Base-by-base conservation (phyloP, 305 asterid species). In the Lippia alba region DNA sequence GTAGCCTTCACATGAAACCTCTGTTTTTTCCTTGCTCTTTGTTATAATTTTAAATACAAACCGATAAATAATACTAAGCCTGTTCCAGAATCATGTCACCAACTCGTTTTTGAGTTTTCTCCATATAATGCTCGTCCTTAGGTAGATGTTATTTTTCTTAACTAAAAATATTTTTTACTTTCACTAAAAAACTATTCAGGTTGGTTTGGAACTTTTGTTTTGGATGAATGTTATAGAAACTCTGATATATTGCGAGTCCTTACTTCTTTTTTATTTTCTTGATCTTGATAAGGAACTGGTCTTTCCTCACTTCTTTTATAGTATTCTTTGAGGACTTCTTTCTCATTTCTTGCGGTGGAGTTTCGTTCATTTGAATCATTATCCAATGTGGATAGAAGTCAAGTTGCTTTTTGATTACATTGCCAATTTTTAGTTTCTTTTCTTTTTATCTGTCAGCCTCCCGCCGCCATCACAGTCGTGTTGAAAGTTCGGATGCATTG, bases 401-500 rank as follows among this genome's bases (percentile, higher is more conserved):
- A 16, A 14, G 58, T 24, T 30, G 39, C 41, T 7, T 12, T 12
- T 36, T 8, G 12, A 67, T 51, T 62, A 46, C 4, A 33, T 18
- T 20, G 36, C 60, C 56, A 4, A 63, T 15, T 59, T 57, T 17
- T 12, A 30, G 17, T 15, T 15, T 20, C 12, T 36, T 19, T 48
- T 61, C 41, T 8, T 36, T 36, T 15, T 4, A 48, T 20, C 0
- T 62, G 56, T 78, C 86, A 89, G 96, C 91, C 96, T 56, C 96
- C 92, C 4, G 78, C 86, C 9, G 85, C 82, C 36, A 67, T 85
- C 76, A 89, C 95, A 2, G 85, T 90, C 12, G 87, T 82, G 75
- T 61, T 92, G 77, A 81, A 74, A 66, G 91, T 90, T 75, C 87
- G 86, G 61, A 92, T 92, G 97, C 97, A 92, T 71, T 89, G 97